Conservation (phyloP, 495 filamentous ascomycete species). For the Clavariopsis aquatica region DNA sequence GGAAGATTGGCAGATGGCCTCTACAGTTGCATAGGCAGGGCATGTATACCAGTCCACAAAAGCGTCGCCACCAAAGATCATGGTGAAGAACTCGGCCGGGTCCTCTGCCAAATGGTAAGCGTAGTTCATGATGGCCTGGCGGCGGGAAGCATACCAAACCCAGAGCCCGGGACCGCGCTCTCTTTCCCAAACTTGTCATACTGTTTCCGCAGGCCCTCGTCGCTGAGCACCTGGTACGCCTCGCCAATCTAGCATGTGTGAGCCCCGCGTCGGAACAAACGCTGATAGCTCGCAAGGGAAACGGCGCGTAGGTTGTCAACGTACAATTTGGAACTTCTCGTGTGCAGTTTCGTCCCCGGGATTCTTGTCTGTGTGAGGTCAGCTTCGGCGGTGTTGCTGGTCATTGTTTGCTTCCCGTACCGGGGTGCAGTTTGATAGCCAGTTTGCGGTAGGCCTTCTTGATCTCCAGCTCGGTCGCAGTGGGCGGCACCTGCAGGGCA, state of each 20-base stretch:
- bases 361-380: constrained; percentile 76
- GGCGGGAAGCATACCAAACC: constrained; percentile 84
- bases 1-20: too few relatives aligned
- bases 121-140: too few relatives aligned
- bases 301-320: constrained; percentile 20
- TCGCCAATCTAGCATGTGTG: constrained; percentile 70
- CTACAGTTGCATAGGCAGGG: not conserved
- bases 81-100: constrained; percentile 95
- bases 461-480: constrained; percentile 91
- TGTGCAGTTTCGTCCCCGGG: constrained; percentile 94
- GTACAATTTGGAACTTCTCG: constrained; percentile 82
- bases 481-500: constrained; percentile 80
- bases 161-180: constrained; percentile 77
- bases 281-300: not conserved
- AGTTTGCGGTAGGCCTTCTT: constrained; percentile 99
- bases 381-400: not conserved
- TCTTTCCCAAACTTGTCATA: constrained; percentile 99
- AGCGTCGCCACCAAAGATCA: constrained; percentile 96
- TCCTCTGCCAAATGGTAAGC: constrained; percentile 62
- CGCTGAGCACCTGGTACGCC: constrained; percentile 95
- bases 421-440: constrained; percentile 78
- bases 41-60: constrained; percentile 63
- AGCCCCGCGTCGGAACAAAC: not conserved
- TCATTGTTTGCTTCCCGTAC: constrained; percentile 42
- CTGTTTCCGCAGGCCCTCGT: constrained; percentile 77